Evolutionary conservation across 768 basidiomycete genomes (phyloP).

Genomic region (Podaxis sp.): DNA sequence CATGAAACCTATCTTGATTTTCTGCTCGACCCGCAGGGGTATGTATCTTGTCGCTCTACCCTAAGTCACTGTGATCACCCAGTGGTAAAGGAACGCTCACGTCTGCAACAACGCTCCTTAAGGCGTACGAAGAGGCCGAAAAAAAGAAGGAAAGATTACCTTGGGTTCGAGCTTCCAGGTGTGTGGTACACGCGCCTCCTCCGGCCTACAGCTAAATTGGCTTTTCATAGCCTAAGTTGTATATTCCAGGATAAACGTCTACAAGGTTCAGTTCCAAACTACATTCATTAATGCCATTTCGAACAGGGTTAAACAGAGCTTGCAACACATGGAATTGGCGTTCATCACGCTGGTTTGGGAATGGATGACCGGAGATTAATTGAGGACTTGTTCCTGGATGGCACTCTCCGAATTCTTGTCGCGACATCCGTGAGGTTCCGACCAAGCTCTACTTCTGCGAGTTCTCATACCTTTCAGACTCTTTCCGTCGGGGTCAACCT

Average conservation of each 20-base stretch:
- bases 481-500: constrained; percentile 96
- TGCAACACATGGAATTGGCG: constrained; percentile 73
- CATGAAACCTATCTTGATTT: constrained; percentile 85
- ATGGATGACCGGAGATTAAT: constrained; percentile 68
- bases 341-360: constrained; percentile 89
- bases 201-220: background rate
- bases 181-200: constrained; percentile 5
- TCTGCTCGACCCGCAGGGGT: constrained; percentile 89
- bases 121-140: constrained; percentile 62
- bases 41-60: background rate
- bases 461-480: constrained; percentile 48
- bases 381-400: constrained; percentile 72
- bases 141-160: constrained; percentile 51
- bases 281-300: background rate
- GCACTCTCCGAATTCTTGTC: constrained; percentile 63
- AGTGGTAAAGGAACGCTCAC: constrained; percentile 45
- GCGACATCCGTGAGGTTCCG: constrained; percentile 67
- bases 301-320: constrained; percentile 43
- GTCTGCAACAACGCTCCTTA: constrained; percentile 76
- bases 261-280: constrained; percentile 39
- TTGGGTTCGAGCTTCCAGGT: constrained; percentile 67
- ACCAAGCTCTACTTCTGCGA: background rate
- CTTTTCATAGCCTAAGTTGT: constrained; percentile 44
- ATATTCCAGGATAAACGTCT: constrained; percentile 69
- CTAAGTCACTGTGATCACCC: background rate